Base-by-base conservation (phyloP, 176 grass and related monocot species). In the Ananas comosus region DNA sequence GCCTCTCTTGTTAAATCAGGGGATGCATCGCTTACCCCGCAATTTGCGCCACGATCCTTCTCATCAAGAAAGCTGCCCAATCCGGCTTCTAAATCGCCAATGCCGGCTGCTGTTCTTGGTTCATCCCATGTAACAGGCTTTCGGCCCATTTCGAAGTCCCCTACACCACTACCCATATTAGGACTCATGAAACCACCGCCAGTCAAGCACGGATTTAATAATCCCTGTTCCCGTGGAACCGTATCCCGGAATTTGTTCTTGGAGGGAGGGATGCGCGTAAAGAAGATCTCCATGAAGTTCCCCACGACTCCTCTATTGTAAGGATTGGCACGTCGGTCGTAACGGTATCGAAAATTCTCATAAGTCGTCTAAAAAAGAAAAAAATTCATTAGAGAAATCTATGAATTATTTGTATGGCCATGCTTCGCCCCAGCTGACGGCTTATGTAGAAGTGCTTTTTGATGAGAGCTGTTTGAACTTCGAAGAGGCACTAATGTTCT, bases 111-210 rank as follows among this genome's bases (percentile, higher is more conserved):
- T 9, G 88, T 83, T 65, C 86, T 86, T 77, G 86, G 80, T 48
- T 89, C 92, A 47, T 96, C 92, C 92, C 92, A 96, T 68, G 88
- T 86, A 65, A 96, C 48, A 7, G 88, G 83, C 79, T 96, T 96
- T 71, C 85, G 88, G 9, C 85, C 92, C 83, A 96, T 65, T 77
- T 92, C 92, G 66, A 96, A 63, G 63, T 89, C 92, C 33, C 85
- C 92, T 58, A 83, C 72, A 25, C 83, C 82, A 75, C 81, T 96
- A 49, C 92, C 92, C 92, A 96, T 96, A 81, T 89, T 96, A 13
- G 92, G 92, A 79, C 92, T 96, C 83, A 96, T 91, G 76, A 96
- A 96, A 50, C 92, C 79, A 21, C 88, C 82, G 16, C 85, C 52
- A 42, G 78, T 80, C 50, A 81, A 80, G 10, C 79, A 67, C 27